Evolutionary conservation across 106 monocot genomes (phyloP).

Genomic region (Ottelia alismoides): DNA sequence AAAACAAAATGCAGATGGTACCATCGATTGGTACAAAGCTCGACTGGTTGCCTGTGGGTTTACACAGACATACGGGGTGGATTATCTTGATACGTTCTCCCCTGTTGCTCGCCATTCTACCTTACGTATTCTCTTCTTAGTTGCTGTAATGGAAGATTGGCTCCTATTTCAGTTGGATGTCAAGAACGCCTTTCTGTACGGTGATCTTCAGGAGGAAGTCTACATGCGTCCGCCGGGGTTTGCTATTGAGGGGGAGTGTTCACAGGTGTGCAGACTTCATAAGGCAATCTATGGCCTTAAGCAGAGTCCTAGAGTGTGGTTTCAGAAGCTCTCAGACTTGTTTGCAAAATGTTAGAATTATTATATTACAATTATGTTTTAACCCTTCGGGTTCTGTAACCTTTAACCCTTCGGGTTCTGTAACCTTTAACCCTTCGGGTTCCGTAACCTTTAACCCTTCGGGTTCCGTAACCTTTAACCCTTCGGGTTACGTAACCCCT

Average conservation of each 20-base stretch:
- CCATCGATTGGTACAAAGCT: neutral
- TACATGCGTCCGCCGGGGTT: slow-evolving; percentile 1
- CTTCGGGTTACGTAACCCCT: too few relatives aligned
- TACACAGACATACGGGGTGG: neutral
- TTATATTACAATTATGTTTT: too few relatives aligned
- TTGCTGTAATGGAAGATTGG: neutral
- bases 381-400: too few relatives aligned
- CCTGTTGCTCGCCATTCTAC: neutral
- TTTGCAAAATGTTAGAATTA: too few relatives aligned
- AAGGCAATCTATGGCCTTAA: neutral
- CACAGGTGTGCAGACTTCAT: neutral
- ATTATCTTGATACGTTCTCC: neutral
- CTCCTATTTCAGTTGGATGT: neutral
- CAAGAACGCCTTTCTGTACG: slow-evolving; percentile 1
- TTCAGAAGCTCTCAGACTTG: neutral
- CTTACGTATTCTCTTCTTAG: neutral
- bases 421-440: too few relatives aligned
- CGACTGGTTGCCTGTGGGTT: neutral
- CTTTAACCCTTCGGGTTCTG: too few relatives aligned
- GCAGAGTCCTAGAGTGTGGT: neutral
- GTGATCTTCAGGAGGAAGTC: neutral
- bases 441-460: too few relatives aligned
- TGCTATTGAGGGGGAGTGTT: neutral
- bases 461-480: too few relatives aligned
- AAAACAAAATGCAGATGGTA: neutral